Conservation (phyloP, 768 basidiomycete species). For the Pleurotus djamor region DNA sequence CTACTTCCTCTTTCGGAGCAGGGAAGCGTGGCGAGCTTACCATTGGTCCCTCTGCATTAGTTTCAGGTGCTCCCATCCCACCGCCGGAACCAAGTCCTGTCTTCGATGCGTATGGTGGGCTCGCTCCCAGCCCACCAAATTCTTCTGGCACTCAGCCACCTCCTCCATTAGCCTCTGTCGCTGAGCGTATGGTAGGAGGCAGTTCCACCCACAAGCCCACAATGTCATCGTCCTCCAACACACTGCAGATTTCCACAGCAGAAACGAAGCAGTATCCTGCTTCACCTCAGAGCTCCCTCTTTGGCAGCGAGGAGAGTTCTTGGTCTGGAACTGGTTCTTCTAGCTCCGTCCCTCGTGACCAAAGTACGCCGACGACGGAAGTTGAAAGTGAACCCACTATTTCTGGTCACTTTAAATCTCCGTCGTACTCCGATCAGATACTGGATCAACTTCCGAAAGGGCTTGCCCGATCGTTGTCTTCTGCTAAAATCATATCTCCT, state of each 20-base stretch:
- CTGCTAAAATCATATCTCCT: conserved; percentile 13
- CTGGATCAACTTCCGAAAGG: background rate
- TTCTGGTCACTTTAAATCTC: background rate
- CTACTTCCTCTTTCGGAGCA: conserved; percentile 9
- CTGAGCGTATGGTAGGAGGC: conserved; percentile 1
- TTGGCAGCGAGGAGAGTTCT: conserved; percentile 39
- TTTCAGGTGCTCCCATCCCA: background rate
- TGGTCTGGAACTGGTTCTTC: conserved; percentile 35
- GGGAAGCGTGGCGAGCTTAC: conserved; percentile 1
- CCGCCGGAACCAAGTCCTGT: background rate
- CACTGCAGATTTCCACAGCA: conserved; percentile 5
- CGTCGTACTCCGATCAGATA: conserved; percentile 18
- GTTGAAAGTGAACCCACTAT: conserved; percentile 11
- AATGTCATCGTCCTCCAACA: conserved; percentile 3
- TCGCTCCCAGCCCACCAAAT: conserved; percentile 1
- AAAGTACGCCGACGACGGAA: conserved; percentile 37
- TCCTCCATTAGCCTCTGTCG: background rate
- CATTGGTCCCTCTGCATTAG: background rate
- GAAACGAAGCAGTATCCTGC: conserved; percentile 24
- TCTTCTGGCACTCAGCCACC: background rate
- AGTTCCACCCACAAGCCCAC: background rate
- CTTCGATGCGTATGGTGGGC: conserved; percentile 1
- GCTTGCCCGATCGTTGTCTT: background rate
- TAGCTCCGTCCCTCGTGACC: conserved; percentile 35
- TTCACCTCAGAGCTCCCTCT: conserved; percentile 50